phyloP scores from a whole-genome alignment of 495 filamentous ascomycete genomes.

The Penicillium manginii region DNA sequence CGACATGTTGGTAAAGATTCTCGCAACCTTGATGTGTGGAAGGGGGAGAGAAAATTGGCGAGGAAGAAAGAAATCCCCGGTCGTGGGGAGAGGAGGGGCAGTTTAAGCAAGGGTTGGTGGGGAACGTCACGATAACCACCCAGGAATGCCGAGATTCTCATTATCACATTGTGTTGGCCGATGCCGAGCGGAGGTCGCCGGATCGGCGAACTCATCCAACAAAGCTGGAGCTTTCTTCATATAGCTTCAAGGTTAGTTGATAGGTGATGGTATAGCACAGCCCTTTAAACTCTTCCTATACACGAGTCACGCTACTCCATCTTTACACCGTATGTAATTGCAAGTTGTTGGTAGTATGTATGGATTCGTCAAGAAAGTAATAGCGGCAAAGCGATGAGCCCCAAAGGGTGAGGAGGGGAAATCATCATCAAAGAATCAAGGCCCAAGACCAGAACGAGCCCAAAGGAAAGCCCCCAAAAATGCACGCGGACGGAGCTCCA shows the following conservation, averaged over 20 bases:
- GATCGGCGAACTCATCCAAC: slow-evolving; percentile 1
- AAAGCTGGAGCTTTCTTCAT: too few relatives aligned
- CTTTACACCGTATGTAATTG: too few relatives aligned
- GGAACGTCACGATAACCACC: slow-evolving; percentile 24
- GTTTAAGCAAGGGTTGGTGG: slow-evolving; percentile 24
- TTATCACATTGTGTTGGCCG: slow-evolving; percentile 9
- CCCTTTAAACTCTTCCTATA: neutral
- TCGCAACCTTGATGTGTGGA: neutral
- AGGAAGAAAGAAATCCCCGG: slow-evolving; percentile 7
- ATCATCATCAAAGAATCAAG: slow-evolving; percentile 23
- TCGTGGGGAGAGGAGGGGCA: slow-evolving; percentile 27
- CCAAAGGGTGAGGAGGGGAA: slow-evolving; percentile 5
- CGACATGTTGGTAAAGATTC: slow-evolving; percentile 29
- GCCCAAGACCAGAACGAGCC: slow-evolving; percentile 15
- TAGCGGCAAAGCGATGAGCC: slow-evolving; percentile 29
- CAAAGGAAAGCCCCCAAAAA: slow-evolving; percentile 21
- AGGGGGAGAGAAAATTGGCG: neutral
- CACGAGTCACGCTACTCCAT: too few relatives aligned
- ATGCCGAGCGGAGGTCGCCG: slow-evolving; percentile 30
- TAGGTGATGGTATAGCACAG: too few relatives aligned
- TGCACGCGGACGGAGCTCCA: slow-evolving; percentile 31
- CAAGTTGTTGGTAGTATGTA: slow-evolving; percentile 23
- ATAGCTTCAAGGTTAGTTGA: too few relatives aligned
- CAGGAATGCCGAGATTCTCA: slow-evolving; percentile 25
- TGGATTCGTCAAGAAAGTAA: slow-evolving; percentile 33